Evolutionary conservation across 1,284 basidiomycete species (phyloP).

Genomic region (Lentinus polychrous): DNA sequence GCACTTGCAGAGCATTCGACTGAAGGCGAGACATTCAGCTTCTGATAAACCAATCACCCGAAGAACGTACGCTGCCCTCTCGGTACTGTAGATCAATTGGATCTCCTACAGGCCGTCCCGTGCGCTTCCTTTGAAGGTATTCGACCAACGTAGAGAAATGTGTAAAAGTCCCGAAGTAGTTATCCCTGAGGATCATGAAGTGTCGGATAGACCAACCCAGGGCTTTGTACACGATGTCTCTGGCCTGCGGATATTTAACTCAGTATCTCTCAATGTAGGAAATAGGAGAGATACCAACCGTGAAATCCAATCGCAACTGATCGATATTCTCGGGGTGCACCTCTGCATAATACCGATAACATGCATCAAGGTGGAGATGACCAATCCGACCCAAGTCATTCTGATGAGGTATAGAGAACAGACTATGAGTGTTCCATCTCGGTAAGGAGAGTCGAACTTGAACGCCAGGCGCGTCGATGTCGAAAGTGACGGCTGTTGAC

Average conservation of each 20-base stretch:
- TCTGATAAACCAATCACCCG: neutral
- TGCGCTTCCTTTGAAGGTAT: conserved; percentile 65
- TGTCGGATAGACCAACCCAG: conserved; percentile 86
- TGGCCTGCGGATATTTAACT: conserved; percentile 28
- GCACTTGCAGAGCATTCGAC: conserved; percentile 79
- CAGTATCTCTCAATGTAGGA: neutral
- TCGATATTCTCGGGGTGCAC: conserved; percentile 70
- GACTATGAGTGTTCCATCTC: conserved; percentile 80
- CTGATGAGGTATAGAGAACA: conserved; percentile 56
- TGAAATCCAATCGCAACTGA: conserved; percentile 64
- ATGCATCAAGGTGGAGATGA: conserved; percentile 54
- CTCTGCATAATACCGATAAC: conserved; percentile 69
- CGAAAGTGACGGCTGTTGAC: conserved; percentile 62
- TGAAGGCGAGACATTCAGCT: conserved; percentile 23
- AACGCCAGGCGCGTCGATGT: conserved; percentile 54
- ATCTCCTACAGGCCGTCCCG: conserved; percentile 64
- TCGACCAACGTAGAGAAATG: conserved; percentile 85
- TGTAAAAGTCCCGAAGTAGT: conserved; percentile 89
- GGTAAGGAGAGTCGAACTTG: conserved; percentile 63
- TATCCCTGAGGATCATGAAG: conserved; percentile 82
- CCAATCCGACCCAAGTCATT: conserved; percentile 56
- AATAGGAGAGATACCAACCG: conserved; percentile 36
- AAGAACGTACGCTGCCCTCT: conserved; percentile 43
- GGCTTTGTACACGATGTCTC: conserved; percentile 57
- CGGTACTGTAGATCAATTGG: conserved; percentile 76